phyloP scores from a whole-genome alignment of 1,284 basidiomycete species.

The Ceratobasidium sp. region DNA sequence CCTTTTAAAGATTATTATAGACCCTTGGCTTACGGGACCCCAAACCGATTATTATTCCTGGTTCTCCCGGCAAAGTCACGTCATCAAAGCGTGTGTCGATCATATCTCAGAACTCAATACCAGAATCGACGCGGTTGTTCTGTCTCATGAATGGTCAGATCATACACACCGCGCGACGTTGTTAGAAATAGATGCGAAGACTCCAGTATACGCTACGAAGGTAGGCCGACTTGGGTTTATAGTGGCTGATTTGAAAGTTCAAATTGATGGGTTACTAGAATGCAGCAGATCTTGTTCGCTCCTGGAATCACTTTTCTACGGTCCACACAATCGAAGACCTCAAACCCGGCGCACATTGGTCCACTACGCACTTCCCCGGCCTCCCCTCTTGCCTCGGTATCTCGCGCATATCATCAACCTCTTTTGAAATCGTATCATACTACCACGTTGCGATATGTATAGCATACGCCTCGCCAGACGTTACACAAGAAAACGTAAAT shows the following conservation, averaged over 20 bases:
- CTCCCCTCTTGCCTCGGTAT: conserved; percentile 48
- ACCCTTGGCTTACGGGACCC: conserved; percentile 52
- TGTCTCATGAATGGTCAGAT: conserved; percentile 33
- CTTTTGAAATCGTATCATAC: conserved; percentile 50
- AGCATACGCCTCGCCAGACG: conserved; percentile 31
- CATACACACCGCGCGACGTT: conserved; percentile 50
- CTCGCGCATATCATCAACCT: conserved; percentile 49
- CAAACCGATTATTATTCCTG: conserved; percentile 52
- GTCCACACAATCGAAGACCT: conserved; percentile 51
- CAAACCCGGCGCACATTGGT: conserved; percentile 2
- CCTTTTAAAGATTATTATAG: conserved; percentile 45
- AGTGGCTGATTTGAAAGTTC: neutral
- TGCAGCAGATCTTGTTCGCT: conserved; percentile 50
- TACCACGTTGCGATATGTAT: conserved; percentile 51
- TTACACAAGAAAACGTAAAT: conserved; percentile 2
- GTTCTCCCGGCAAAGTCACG: conserved; percentile 52
- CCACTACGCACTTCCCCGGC: neutral
- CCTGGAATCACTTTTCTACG: conserved; percentile 51
- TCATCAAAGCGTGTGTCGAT: conserved; percentile 48
- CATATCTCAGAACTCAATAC: conserved; percentile 49
- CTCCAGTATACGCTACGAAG: conserved; percentile 50
- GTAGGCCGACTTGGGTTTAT: neutral
- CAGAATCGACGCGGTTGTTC: conserved; percentile 48
- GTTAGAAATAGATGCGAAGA: conserved; percentile 42
- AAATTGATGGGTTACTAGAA: conserved; percentile 40